Evolutionary conservation across 73 alveolate species (phyloP).

Genomic region (Uronychia setigera): DNA sequence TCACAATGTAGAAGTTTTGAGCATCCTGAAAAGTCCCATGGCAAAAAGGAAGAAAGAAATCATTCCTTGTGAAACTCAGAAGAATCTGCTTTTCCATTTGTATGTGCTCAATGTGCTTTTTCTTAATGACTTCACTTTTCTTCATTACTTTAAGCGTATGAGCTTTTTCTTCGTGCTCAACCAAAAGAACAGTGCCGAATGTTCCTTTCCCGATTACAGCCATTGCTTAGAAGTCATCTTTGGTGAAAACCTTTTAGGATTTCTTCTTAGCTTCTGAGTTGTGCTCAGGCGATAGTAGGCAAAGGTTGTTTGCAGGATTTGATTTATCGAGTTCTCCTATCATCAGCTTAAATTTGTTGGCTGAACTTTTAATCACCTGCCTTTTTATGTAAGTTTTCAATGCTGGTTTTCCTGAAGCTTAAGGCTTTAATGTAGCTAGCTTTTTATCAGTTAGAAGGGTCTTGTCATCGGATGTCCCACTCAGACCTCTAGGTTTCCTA

Average conservation of each 20-base stretch:
- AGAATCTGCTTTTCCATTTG: background rate
- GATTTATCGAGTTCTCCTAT: background rate
- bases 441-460: too few species aligned
- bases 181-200: constrained; percentile 52
- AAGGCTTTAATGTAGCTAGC: too few species aligned
- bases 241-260: background rate
- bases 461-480: too few species aligned
- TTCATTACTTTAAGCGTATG: constrained; percentile 18
- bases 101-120: constrained; percentile 3
- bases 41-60: background rate
- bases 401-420: too few species aligned
- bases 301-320: background rate
- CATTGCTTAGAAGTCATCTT: constrained; percentile 33
- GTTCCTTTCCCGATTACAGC: constrained; percentile 63
- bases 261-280: background rate
- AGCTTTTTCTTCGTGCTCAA: constrained; percentile 20
- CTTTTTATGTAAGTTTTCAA: too few species aligned
- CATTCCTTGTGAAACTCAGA: background rate
- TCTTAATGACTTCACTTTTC: constrained; percentile 3
- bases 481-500: too few species aligned
- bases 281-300: background rate
- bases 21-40: background rate
- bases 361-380: background rate
- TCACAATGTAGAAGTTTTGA: background rate
- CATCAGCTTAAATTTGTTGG: background rate